phyloP scores from a whole-genome alignment of 345 rosid species.

The Carallia brachiata region DNA sequence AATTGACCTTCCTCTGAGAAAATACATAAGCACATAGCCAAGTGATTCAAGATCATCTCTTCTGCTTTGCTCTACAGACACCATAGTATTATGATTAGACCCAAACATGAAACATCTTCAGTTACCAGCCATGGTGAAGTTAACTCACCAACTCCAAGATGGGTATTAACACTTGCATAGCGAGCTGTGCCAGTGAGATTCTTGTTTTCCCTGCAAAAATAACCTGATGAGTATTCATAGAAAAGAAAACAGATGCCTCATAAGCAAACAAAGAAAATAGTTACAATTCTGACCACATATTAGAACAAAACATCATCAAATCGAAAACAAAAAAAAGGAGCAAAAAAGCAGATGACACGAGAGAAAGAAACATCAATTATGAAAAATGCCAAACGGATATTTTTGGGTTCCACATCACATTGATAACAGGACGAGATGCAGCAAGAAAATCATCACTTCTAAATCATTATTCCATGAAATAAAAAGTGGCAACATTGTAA shows the following conservation, averaged over 20 bases:
- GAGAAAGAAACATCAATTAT: too few species aligned
- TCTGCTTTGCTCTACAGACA: slow-evolving; percentile 85
- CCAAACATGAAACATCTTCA: background rate
- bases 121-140: background rate
- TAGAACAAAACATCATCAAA: too few species aligned
- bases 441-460: too few species aligned
- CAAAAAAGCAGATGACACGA: too few species aligned
- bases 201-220: slow-evolving; percentile 80
- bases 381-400: background rate
- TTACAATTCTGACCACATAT: too few species aligned
- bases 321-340: too few species aligned
- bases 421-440: too few species aligned
- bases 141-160: slow-evolving; percentile 88
- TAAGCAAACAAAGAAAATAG: background rate
- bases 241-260: slow-evolving; percentile 4
- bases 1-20: slow-evolving; percentile 83
- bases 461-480: too few species aligned
- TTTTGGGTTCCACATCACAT: too few species aligned
- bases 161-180: slow-evolving; percentile 95
- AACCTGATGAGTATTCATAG: background rate
- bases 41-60: slow-evolving; percentile 99
- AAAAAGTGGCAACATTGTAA: too few species aligned
- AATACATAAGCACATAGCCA: slow-evolving; percentile 96
- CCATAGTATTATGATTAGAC: slow-evolving; percentile 4
- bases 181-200: slow-evolving; percentile 98